Percentiles rank a stretch among this genome's conserved stretches.
Conservation (phyloP, 495 filamentous ascomycete genomes). For the Talaromyces ruber region DNA sequence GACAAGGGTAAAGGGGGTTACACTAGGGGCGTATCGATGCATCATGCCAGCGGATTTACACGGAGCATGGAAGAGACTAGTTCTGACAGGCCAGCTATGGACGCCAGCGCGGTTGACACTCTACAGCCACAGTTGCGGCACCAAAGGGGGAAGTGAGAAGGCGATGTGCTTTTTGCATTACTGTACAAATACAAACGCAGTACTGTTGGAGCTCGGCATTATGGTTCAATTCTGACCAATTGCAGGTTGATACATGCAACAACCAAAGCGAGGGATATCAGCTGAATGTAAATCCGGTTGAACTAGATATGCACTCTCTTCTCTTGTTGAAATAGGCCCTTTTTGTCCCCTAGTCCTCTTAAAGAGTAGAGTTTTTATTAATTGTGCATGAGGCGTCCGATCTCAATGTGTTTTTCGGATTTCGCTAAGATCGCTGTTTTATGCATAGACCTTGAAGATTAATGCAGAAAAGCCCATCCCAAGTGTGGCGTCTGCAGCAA, state of each 20-base stretch:
- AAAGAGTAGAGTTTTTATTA: neutral
- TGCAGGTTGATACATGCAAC: neutral
- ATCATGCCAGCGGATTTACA: neutral
- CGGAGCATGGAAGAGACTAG: neutral
- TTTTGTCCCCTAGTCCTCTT: neutral
- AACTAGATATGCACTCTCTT: neutral
- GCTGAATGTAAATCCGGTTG: neutral
- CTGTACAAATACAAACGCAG: neutral
- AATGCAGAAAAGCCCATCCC: neutral
- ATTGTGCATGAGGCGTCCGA: neutral
- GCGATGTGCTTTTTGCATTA: neutral
- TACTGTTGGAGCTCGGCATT: neutral
- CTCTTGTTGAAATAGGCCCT: neutral
- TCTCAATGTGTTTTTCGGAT: neutral
- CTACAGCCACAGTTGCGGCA: neutral
- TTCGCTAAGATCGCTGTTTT: neutral
- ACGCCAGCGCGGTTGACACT: neutral
- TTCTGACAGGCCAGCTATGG: neutral
- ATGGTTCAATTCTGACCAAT: neutral
- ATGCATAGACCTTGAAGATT: neutral
- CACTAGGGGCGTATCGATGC: neutral
- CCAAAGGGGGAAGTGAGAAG: neutral
- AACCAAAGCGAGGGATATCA: conserved; percentile 1
- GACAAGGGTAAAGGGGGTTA: neutral
- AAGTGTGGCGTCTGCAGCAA: neutral